Evolutionary conservation across 352 stramenopile genomes (phyloP).

Genomic region (Pythium dissimile): DNA sequence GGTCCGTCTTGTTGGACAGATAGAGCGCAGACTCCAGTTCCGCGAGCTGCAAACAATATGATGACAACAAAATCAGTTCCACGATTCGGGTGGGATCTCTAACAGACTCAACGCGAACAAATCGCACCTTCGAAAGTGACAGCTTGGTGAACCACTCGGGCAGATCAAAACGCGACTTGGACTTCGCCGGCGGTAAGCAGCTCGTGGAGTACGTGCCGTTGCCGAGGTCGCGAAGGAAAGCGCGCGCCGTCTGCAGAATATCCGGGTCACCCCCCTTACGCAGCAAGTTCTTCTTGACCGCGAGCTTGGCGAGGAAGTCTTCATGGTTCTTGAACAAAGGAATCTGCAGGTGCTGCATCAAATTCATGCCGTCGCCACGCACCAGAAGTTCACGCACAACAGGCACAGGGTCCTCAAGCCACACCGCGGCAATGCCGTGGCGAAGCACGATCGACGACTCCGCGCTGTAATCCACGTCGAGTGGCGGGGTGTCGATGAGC

Average conservation of each 20-base stretch:
- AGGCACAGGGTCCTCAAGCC: slow-evolving; percentile 93
- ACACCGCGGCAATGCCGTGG: slow-evolving; percentile 94
- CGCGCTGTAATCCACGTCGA: slow-evolving; percentile 95
- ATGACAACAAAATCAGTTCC: slow-evolving; percentile 9
- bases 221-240: slow-evolving; percentile 76
- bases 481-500: slow-evolving; percentile 95
- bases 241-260: slow-evolving; percentile 90
- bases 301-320: slow-evolving; percentile 96
- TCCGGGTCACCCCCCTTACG: slow-evolving; percentile 97
- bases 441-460: slow-evolving; percentile 83
- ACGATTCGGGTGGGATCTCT: too few relatives aligned
- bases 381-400: slow-evolving; percentile 91
- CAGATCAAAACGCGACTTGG: slow-evolving; percentile 82
- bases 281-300: slow-evolving; percentile 91
- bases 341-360: slow-evolving; percentile 97
- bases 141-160: slow-evolving; percentile 62
- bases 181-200: slow-evolving; percentile 69
- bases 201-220: slow-evolving; percentile 53
- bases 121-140: slow-evolving; percentile 46
- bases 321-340: slow-evolving; percentile 90
- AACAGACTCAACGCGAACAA: not conserved
- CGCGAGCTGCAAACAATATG: slow-evolving; percentile 28
- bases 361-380: slow-evolving; percentile 87
- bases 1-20: slow-evolving; percentile 49
- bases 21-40: slow-evolving; percentile 56